Evolutionary conservation across 768 basidiomycete genomes (phyloP).

Genomic region (Pleurotus giganteus): DNA sequence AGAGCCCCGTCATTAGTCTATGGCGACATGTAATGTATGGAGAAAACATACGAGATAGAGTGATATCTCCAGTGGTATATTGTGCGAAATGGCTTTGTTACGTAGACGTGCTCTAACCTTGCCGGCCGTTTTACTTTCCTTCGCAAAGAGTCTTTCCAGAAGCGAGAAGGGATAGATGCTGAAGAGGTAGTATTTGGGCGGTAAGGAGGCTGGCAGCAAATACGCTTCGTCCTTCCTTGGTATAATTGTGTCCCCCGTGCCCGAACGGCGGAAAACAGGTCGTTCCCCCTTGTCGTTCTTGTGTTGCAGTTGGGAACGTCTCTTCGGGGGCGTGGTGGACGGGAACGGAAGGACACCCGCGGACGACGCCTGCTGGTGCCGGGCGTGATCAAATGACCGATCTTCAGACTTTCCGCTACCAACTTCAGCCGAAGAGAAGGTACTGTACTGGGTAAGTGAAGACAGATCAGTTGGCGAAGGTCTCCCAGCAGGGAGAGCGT

Average conservation of each 20-base stretch:
- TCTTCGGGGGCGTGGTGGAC: constrained; percentile 4
- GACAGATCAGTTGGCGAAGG: constrained; percentile 33
- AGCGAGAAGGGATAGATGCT: constrained; percentile 73
- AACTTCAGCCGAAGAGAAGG: constrained; percentile 1
- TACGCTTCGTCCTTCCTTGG: constrained; percentile 41
- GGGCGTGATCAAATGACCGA: constrained; percentile 1
- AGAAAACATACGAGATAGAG: constrained; percentile 53
- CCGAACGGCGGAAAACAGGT: constrained; percentile 3
- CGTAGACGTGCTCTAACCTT: constrained; percentile 48
- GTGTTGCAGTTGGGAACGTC: not conserved
- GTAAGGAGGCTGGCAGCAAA: constrained; percentile 52
- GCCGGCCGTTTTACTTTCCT: constrained; percentile 57
- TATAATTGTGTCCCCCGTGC: constrained; percentile 30
- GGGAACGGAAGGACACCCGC: constrained; percentile 1
- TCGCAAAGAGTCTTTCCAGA: constrained; percentile 43
- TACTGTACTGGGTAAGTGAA: not conserved
- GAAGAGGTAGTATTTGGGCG: constrained; percentile 58
- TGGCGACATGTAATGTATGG: not conserved
- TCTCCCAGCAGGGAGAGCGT: constrained; percentile 52
- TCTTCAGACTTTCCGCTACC: not conserved
- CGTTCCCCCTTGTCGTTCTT: not conserved
- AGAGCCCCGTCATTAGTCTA: too few relatives aligned
- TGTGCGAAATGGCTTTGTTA: constrained; percentile 47
- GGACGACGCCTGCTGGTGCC: not conserved
- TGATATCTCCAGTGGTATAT: constrained; percentile 68